phyloP scores from a whole-genome alignment of 2,329 filamentous ascomycete species.

The Cladosporium sp. region DNA sequence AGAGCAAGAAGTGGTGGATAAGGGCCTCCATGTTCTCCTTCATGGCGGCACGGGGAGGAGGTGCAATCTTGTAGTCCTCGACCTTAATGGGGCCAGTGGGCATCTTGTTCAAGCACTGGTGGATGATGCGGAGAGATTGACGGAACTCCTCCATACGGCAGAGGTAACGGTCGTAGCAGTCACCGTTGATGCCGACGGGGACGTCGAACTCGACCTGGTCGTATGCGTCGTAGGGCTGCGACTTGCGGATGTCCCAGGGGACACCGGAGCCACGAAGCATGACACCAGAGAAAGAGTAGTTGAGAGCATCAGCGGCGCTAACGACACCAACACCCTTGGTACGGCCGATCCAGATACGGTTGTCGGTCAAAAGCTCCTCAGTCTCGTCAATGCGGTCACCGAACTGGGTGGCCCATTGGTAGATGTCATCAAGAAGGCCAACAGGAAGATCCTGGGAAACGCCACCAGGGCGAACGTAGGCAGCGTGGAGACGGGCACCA shows the following conservation, averaged over 20 bases:
- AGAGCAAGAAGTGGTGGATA: constrained; percentile 98
- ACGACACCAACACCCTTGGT: constrained; percentile 90
- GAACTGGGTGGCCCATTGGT: constrained; percentile 99
- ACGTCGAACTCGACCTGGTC: constrained; percentile 98
- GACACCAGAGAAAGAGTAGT: constrained; percentile 93
- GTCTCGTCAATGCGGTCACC: constrained; percentile 98
- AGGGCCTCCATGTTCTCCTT: constrained; percentile 99
- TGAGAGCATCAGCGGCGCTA: constrained; percentile 86
- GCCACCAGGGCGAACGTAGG: constrained; percentile 93
- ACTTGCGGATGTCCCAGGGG: constrained; percentile 95
- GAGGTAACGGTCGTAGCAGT: constrained; percentile 98
- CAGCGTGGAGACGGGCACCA: constrained; percentile 92
- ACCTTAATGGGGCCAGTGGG: constrained; percentile 88
- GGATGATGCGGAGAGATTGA: constrained; percentile 94
- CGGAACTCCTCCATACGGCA: constrained; percentile 99
- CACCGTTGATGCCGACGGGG: constrained; percentile 90
- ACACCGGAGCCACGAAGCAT: constrained; percentile 97
- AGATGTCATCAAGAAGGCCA: constrained; percentile 95
- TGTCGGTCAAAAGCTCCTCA: constrained; percentile 96
- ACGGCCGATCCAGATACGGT: constrained; percentile 97
- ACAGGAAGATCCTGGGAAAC: constrained; percentile 93
- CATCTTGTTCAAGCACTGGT: constrained; percentile 99
- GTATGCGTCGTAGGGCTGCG: constrained; percentile 94
- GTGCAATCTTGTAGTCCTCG: constrained; percentile 97
- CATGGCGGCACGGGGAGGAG: constrained; percentile 94